A percentile compares a stretch with the other conserved stretches of the same genome.
These are phyloP conservation scores for Lophiostoma macrostomum DNA, from an alignment of 495 filamentous ascomycete species.

Conservation along the genomic window DNA sequence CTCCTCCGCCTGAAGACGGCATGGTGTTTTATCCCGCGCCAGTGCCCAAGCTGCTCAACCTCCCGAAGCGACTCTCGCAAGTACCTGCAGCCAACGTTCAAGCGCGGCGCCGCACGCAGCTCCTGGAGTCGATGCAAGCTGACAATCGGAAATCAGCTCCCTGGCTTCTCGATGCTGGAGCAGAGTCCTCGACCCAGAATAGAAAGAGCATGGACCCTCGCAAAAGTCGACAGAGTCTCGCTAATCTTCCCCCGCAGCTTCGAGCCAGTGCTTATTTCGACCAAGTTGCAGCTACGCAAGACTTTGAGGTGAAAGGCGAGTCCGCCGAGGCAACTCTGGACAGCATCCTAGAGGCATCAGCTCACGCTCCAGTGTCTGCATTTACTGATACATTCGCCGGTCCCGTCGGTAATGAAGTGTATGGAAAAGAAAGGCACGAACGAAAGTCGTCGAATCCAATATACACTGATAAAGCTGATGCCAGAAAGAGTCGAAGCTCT, in stretches of 20 bases:
- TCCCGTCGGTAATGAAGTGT: constrained; percentile 42
- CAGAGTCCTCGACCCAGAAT: constrained; percentile 2
- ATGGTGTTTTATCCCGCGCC: constrained; percentile 96
- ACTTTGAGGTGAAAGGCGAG: constrained; percentile 68
- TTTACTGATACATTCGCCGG: constrained; percentile 89
- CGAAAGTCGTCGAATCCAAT: constrained; percentile 13
- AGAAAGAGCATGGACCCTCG: constrained; percentile 17
- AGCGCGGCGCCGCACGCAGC: constrained; percentile 63
- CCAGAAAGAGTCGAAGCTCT: constrained; percentile 31
- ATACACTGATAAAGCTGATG: constrained; percentile 23
- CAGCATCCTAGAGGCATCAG: constrained; percentile 91
- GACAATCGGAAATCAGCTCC: constrained; percentile 49
- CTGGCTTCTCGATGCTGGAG: constrained; percentile 45
- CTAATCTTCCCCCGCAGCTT: constrained; percentile 76
- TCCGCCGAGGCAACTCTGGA: constrained; percentile 89
- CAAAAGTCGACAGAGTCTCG: constrained; percentile 40
- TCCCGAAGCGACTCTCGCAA: constrained; percentile 84
- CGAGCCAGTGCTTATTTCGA: constrained; percentile 91
- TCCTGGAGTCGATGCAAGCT: constrained; percentile 37
- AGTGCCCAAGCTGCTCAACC: constrained; percentile 87
- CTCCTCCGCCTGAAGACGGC: constrained; percentile 60
- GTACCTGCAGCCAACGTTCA: constrained; percentile 58
- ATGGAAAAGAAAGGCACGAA: constrained; percentile 34
- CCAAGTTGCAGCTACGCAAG: constrained; percentile 55
- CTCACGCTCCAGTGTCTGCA: constrained; percentile 83